Percentiles rank a stretch among this genome's conserved stretches.
phyloP scores from a whole-genome alignment of 2,329 filamentous ascomycete genomes.

The Allantophomopsis lycopodina region DNA sequence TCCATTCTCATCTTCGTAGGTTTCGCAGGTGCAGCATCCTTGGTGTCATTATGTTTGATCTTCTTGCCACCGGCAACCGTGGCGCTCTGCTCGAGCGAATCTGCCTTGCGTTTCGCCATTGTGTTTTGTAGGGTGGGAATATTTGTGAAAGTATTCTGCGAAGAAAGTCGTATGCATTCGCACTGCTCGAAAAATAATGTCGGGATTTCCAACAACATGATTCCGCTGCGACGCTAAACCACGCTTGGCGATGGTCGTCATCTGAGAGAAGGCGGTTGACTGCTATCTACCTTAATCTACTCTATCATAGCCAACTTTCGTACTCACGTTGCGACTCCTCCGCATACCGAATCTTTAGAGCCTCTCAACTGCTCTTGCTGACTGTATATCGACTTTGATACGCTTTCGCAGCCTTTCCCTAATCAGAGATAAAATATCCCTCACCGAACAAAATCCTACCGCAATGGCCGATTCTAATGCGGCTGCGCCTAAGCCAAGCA shows the following conservation, averaged over 20 bases:
- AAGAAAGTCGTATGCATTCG: no score
- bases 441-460: not conserved
- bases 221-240: slow-evolving; percentile 2
- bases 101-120: slow-evolving; percentile 20
- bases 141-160: no score
- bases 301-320: no score
- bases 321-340: no score
- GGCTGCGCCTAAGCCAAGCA: slow-evolving; percentile 79
- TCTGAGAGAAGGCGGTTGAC: not conserved
- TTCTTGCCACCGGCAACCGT: slow-evolving; percentile 13
- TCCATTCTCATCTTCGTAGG: slow-evolving; percentile 21
- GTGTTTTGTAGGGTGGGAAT: slow-evolving; percentile 1
- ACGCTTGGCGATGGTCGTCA: slow-evolving; percentile 2
- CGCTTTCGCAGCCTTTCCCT: no score
- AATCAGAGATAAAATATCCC: no score
- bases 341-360: not conserved
- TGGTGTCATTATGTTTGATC: slow-evolving; percentile 9
- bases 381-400: slow-evolving; percentile 1
- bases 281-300: no score
- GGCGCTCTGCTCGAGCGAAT: slow-evolving; percentile 8
- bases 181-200: slow-evolving; percentile 1
- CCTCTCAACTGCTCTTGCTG: not conserved
- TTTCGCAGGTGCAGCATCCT: not conserved
- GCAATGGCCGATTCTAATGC: slow-evolving; percentile 61
- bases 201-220: slow-evolving; percentile 1